Evolutionary conservation across 306 rosid species (phyloP), one percentile per base, ranked within the genome.

Genomic region (Cicer judaicum): DNA sequence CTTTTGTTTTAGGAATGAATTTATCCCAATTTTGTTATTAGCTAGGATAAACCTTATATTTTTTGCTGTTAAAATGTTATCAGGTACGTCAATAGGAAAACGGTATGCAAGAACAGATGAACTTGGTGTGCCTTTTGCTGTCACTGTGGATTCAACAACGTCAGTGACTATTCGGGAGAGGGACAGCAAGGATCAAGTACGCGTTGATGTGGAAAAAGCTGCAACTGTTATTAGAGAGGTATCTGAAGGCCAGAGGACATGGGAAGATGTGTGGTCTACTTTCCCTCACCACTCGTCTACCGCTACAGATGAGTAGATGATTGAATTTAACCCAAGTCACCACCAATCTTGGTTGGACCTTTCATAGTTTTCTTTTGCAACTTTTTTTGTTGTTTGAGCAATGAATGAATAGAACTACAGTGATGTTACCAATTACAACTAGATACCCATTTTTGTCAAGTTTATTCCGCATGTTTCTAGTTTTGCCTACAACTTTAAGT

Each of bases 71-170:
- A 24, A 77, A 65, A 66, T 75, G 67, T 76, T 52, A 10, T 29
- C 55, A 91, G 97, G 98, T 39, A 91, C 91, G 42, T 88, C 98
- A 0, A 94, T 94, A 0, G 98, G 98, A 41, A 94, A 86, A 76
- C 83, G 96, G 14, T 94, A 94, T 19, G 98, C 97, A 2, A 76
- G 98, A 53, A 91, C 97, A 3, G 97, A 94, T 70, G 98, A 94
- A 57, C 90, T 94, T 15, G 98, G 97, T 6, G 97, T 94, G n/a
- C 98, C 98, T 1, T 91, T 93, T 72, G 93, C 92, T 5, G 68
- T 91, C 79, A 91, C 97, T 0, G 93, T 93, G 1, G 98, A 93
- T 85, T 85, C 96, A 2, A 56, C 86, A 40, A 9, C 92, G 1
- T 85, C 97, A 0, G 98, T 89, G 78, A 93, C 98, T 15, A 87